Conservation (phyloP, 2,329 filamentous ascomycete genomes). For the Neonectria coccinea region DNA sequence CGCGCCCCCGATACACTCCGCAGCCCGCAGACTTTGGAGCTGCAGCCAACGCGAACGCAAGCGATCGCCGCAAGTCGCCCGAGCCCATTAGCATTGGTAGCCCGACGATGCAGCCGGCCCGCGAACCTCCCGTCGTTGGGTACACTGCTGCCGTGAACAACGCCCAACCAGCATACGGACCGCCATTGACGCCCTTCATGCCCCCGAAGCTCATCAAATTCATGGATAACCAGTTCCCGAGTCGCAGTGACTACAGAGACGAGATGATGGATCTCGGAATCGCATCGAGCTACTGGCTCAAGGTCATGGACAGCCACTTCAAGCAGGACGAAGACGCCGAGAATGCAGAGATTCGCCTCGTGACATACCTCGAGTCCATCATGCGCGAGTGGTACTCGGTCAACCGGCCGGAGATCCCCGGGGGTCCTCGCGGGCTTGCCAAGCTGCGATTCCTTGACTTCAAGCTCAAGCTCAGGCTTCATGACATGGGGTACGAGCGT, state of each 20-base stretch:
- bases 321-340: background rate
- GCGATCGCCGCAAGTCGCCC: background rate
- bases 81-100: background rate
- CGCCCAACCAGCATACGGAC: background rate
- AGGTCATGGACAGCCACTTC: background rate
- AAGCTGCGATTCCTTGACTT: slow-evolving; percentile 13
- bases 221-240: slow-evolving; percentile 8
- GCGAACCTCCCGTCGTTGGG: no score
- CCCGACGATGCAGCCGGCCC: background rate
- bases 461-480: slow-evolving; percentile 1
- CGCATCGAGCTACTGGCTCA: background rate
- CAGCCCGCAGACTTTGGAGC: background rate
- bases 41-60: background rate
- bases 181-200: background rate
- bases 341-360: background rate
- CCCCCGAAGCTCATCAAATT: background rate
- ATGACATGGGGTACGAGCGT: background rate
- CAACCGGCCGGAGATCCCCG: background rate
- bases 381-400: slow-evolving; percentile 6
- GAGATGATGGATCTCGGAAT: slow-evolving; percentile 3
- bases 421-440: slow-evolving; percentile 4
- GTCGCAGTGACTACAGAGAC: background rate
- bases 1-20: background rate
- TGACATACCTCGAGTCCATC: slow-evolving; percentile 1
- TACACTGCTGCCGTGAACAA: background rate